phyloP scores from a whole-genome alignment of 2,329 filamentous ascomycete species.

The Ambrosiella beaveri region DNA sequence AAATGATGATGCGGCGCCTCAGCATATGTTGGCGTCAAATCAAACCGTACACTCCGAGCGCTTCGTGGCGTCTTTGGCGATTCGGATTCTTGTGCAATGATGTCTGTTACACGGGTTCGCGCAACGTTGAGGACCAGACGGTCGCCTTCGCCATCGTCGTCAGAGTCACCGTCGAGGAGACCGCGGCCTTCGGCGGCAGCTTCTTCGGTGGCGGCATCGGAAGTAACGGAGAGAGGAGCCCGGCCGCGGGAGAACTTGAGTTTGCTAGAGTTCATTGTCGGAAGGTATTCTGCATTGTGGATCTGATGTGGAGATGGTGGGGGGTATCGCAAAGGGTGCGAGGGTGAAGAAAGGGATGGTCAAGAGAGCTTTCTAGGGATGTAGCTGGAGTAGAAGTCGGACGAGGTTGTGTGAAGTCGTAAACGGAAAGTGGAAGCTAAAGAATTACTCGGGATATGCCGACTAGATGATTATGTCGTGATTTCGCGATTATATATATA shows the following conservation, averaged over 20 bases:
- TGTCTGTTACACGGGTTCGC: slow-evolving; percentile 7
- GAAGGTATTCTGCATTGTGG: slow-evolving; percentile 11
- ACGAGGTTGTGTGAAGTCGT: too few relatives aligned
- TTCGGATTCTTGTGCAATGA: slow-evolving; percentile 7
- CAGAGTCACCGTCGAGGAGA: slow-evolving; percentile 15
- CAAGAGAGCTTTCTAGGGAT: not conserved
- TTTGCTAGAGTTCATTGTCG: slow-evolving; percentile 10
- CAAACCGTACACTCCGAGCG: slow-evolving; percentile 59
- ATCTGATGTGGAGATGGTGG: not conserved
- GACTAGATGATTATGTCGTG: too few relatives aligned
- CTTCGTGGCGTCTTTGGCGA: slow-evolving; percentile 38
- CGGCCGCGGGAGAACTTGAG: slow-evolving; percentile 12
- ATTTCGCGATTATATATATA: too few relatives aligned
- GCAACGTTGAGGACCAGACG: slow-evolving; percentile 10
- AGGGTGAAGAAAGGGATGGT: not conserved
- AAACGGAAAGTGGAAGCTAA: too few relatives aligned
- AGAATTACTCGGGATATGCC: too few relatives aligned
- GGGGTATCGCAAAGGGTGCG: not conserved
- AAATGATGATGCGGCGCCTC: slow-evolving; percentile 18
- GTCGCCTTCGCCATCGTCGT: slow-evolving; percentile 13
- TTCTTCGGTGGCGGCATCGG: slow-evolving; percentile 13
- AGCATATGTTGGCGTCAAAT: slow-evolving; percentile 32
- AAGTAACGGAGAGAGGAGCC: not conserved
- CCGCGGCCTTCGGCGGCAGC: slow-evolving; percentile 15
- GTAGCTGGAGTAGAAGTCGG: too few relatives aligned